Evolutionary conservation across 192 early-diverging fungal genomes (phyloP), one percentile per base, ranked within the genome.

Genomic region (Mortierella hygrophila): DNA sequence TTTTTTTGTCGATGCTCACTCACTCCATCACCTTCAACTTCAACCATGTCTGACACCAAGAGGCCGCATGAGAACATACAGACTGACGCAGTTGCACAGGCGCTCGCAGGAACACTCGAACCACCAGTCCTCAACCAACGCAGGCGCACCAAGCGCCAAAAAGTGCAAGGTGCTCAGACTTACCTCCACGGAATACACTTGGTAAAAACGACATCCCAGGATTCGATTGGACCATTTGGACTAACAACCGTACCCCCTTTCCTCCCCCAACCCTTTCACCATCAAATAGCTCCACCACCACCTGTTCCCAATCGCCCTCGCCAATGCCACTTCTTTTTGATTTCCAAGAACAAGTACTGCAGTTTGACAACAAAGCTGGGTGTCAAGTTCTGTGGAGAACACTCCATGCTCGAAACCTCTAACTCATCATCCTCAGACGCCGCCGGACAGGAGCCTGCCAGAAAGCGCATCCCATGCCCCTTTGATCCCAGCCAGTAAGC

Each of bases 401-500:
- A 96, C 82, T 88, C 92, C 37, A 88, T 81, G 41, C 73, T 83
- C 13, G 89, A 89, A 35, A 41, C 16, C 35, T 21, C 68, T 32
- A 40, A 74, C 49, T 6, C 47, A 1, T 32, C 47, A 1, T 32
- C 83, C 23, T 2, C 74, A 79, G 68, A 65, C 21, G 37, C 57
- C 21, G 37, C 57, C 29, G 75, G n/a, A 6, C 35, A 35, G n/a
- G 54, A 70, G 20, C 54, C 74, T 38, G 73, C 79, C 35, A 47
- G 76, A 38, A 89, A 90, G 41, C 91, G 95, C 29, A 90, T 96
- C 18, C 94, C 93, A 20, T 96, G 95, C 76, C 95, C 95, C 20
- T 95, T 91, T 52, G 95, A 96, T 78, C 89, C 90, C 35, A 90
- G 88, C 46, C 95, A 96, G 91, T 95, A 92, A 81, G 90, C 91